phyloP scores from a whole-genome alignment of 805 yeast species.

The Barnettozyma pratensis region DNA sequence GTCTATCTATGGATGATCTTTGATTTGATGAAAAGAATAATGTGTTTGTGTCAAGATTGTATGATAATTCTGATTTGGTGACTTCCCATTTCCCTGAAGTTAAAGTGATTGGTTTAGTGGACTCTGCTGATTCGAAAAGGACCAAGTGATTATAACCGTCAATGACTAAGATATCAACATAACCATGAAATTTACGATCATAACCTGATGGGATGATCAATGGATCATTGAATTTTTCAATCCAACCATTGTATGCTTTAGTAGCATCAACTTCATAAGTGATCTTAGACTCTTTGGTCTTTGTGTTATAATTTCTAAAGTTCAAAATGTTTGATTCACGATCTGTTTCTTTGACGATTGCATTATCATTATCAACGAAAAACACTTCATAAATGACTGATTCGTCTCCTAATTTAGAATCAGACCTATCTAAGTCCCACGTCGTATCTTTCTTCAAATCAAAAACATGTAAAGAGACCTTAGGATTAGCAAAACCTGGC shows the following conservation, averaged over 20 bases:
- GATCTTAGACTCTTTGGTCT: conserved; percentile 27
- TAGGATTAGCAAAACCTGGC: conserved; percentile 75
- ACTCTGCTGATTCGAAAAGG: conserved; percentile 64
- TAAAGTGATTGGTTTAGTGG: conserved; percentile 48
- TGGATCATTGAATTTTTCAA: conserved; percentile 64
- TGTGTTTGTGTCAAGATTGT: conserved; percentile 43
- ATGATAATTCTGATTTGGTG: conserved; percentile 54
- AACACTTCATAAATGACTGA: conserved; percentile 59
- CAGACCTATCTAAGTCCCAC: conserved; percentile 27
- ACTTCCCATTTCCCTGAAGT: conserved; percentile 90
- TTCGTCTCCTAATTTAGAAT: conserved; percentile 33
- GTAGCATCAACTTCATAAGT: conserved; percentile 43
- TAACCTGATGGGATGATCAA: conserved; percentile 47
- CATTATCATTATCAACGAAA: conserved; percentile 51
- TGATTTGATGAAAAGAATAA: conserved; percentile 65
- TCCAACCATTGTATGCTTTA: conserved; percentile 57
- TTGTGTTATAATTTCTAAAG: conserved; percentile 40
- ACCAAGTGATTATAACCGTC: conserved; percentile 73
- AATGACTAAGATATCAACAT: conserved; percentile 70
- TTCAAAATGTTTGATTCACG: conserved; percentile 62
- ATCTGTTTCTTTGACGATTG: conserved; percentile 56
- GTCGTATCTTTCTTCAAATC: conserved; percentile 27
- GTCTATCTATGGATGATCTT: conserved; percentile 37
- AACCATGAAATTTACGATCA: conserved; percentile 45
- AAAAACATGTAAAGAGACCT: conserved; percentile 47